Evolutionary conservation across 2,329 filamentous ascomycete genomes (phyloP), one percentile per base, ranked within the genome.

Genomic region (Claviceps lovelessii): DNA sequence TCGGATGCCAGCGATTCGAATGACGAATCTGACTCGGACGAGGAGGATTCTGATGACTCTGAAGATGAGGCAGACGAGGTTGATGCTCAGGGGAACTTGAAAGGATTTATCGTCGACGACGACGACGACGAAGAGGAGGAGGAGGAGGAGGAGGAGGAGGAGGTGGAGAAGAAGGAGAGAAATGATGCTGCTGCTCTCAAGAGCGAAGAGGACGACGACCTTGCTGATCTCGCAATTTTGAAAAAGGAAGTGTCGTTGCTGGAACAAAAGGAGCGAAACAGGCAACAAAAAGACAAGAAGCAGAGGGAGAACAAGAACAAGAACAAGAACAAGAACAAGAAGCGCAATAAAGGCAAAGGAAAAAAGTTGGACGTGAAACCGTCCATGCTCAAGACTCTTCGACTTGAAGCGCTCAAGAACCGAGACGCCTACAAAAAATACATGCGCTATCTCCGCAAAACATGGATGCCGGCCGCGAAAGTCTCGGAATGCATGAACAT

Each of bases 401-500:
- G 88, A 60, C 79, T 81, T 55, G 78, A 86, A 31, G 83, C 81
- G 0, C 72, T 73, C 51, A 80, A 78, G 58, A 91, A 81, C 67
- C 76, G 75, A 33, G 76, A 75, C 13, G 81, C 85, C 3, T 85
- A 84, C 62, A 76, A 74, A 57, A 80, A 78, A 59, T 95, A 93
- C 67, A 76, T 90, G 61, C 73, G 72, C 39, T 85, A 83, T 52
- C 73, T 93, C 7, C 76, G 77, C 29, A 81, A 84, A 64, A 76
- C 80, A 33, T 95, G 83, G 79, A 70, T 85, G 55, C 83, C 83
- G 56, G 89, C 86, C 63, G 88, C 85, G 61, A 95, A 96, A 70
- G 88, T 91, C 5, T 83, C 89, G 57, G 84, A 86, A 9, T 75
- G 95, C 17, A 74, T 93, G 60, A 79, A 81, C 52, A 86, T 95